Conservation (phyloP, 345 rosid genomes). For the Eucalyptus microcorys region DNA sequence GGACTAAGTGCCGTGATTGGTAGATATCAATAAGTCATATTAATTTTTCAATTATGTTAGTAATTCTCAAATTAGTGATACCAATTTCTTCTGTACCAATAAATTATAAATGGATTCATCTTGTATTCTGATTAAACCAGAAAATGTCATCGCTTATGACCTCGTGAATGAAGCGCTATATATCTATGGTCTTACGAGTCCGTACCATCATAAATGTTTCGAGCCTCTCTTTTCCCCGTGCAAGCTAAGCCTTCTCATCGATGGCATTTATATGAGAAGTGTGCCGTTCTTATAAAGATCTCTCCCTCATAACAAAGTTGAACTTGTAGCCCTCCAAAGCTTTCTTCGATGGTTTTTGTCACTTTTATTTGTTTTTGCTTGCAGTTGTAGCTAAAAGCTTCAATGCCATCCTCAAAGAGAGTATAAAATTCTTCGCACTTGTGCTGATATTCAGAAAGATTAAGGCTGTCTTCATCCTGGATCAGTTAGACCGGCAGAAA, state of each 20-base stretch:
- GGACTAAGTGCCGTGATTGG: neutral
- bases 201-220: no score
- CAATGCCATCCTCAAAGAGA: neutral
- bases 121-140: no score
- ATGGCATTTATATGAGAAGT: no score
- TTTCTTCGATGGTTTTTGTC: neutral
- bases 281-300: neutral
- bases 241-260: no score
- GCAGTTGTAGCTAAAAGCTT: neutral
- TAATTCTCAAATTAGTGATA: no score
- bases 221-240: no score
- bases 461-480: neutral
- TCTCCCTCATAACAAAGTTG: neutral
- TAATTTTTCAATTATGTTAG: no score
- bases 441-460: neutral
- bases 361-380: neutral
- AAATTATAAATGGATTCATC: no score
- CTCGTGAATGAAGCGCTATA: no score
- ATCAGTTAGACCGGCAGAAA: neutral
- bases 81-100: no score
- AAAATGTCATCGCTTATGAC: no score
- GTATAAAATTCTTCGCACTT: neutral
- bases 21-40: neutral
- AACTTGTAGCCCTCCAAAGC: neutral
- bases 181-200: no score